Base-by-base conservation (phyloP, 1,284 basidiomycete species). In the Amylostereum areolatum region DNA sequence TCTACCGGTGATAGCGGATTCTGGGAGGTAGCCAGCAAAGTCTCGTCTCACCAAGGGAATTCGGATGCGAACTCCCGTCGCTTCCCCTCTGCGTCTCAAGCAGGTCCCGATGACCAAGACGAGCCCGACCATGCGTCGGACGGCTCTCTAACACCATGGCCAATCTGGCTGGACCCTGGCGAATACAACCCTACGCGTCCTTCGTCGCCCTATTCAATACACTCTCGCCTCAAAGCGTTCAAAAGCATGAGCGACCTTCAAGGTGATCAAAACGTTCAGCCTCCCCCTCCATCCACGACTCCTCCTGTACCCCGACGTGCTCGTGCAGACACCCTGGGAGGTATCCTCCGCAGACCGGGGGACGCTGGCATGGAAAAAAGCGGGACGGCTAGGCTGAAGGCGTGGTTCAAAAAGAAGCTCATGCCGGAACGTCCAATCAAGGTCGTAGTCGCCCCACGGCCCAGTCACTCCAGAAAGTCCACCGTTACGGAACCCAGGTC, bases 321-420 rank as follows among this genome's bases (percentile, higher is more conserved):
- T 18, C 37, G 41, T 7, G 41, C 41, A 24, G 41, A 29, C 6
- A 43, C 41, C 28, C n/a, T 43, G 8, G 41, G 11, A 5, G 27
- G 18, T 40, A 25, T 43, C 32, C 36, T 27, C 28, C 43, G 40
- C 47, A 51, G 42, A 25, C 37, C 6, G 39, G 28, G 30, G 29
- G 50, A 53, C n/a, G 35, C 40, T 4, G 45, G 35, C 18, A 57
- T 46, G 34, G 37, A 43, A 31, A 62, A 57, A 5, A 57, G 73
- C 8, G 65, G 75, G 3, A 69, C 74, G 43, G 75, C 18, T 18
- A 18, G 71, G 56, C 62, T 86, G 47, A 82, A 78, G 53, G 71
- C 75, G 4, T 86, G 84, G 84, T 63, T 82, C 58, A 80, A 73
- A 63, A 78, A 75, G 54, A 81, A 82, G 55, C 68, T 82, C 34